Base-by-base conservation (phyloP, 2,329 filamentous ascomycete species). In the Nigrospora osmanthi region DNA sequence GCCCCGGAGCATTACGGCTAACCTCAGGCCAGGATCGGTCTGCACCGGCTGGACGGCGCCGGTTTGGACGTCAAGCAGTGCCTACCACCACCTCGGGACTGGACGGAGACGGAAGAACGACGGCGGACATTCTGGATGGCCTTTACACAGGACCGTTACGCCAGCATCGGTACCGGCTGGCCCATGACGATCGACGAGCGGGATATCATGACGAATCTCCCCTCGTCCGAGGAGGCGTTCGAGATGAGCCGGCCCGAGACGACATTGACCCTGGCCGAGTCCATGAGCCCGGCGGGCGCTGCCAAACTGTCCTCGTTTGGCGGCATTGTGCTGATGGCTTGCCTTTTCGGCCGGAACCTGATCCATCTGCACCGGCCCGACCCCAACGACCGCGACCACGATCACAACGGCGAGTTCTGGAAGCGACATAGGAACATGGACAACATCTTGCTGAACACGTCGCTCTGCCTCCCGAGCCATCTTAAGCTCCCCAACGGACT, bases 161-260 rank as follows among this genome's bases (percentile, higher is more conserved):
- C 89, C 6, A 96, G 89, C 57, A 93, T 96, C 46, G 93, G 93
- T 32, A 97, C 93, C 2, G 93, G 93, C 7, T 97, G 93, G 93
- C 93, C 93, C 1, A 91, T 97, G 87, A 82, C 79, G 1, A 80
- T 97, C 44, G 91, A 97, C 52, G 93, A 98, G 66, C 80, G 78
- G 59, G 93, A 98, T 69, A 87, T 97, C 53, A 74, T 86, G 68
- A 94, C 89, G 19, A 85, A 89, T 53, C 71, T 98, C 23, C 93
- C 93, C 3, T 71, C 85, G 2, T 85, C 84, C 1, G 91, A 97
- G 47, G 86, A 95, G 42, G 83, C 89, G 1, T 98, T 87, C 57
- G 77, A 90, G 16, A 83, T 84, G 67, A 89, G 87, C 66, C 84
- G 80, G 39, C 80, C 86, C 3, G 83, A 90, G 57, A 74, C 79